A percentile compares a stretch with the other conserved stretches of the same genome.
Conservation (phyloP, 768 basidiomycete species). For the Pleurotus djamor region DNA sequence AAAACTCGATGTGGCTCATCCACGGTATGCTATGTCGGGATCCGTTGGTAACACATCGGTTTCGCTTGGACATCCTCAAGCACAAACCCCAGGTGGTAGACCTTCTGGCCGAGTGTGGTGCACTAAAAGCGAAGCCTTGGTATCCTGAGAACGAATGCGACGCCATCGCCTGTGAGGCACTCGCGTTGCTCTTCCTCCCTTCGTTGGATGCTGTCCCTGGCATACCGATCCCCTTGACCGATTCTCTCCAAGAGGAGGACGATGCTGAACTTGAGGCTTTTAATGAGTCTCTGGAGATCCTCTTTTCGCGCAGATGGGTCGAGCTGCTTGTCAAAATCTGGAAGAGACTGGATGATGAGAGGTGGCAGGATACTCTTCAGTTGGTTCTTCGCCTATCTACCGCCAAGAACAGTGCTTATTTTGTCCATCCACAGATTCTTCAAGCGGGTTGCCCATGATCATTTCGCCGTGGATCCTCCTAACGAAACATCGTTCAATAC, state of each 20-base stretch:
- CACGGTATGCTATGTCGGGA: slow-evolving; percentile 16
- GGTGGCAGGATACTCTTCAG: slow-evolving; percentile 14
- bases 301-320: slow-evolving; percentile 22
- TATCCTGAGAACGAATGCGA: slow-evolving; percentile 22
- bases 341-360: slow-evolving; percentile 24
- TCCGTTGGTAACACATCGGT: slow-evolving; percentile 14
- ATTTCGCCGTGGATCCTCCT: slow-evolving; percentile 12
- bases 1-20: slow-evolving; percentile 17
- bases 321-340: slow-evolving; percentile 20
- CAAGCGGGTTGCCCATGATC: slow-evolving; percentile 10
- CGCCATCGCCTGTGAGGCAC: slow-evolving; percentile 18
- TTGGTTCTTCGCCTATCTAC: slow-evolving; percentile 1
- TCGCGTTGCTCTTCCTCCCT: slow-evolving; percentile 20
- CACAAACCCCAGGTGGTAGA: slow-evolving; percentile 18
- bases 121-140: slow-evolving; percentile 19
- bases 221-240: slow-evolving; percentile 10
- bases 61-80: slow-evolving; percentile 13
- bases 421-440: slow-evolving; percentile 4
- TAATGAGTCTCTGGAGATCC: slow-evolving; percentile 15
- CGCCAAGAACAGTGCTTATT: too few species aligned
- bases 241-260: slow-evolving; percentile 10
- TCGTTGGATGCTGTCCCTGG: slow-evolving; percentile 18
- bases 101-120: slow-evolving; percentile 22
- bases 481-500: slow-evolving; percentile 7
- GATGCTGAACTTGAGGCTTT: slow-evolving; percentile 19